Conservation (phyloP, 2,329 filamentous ascomycete species). For the Pseudovirgaria hyperparasitica region DNA sequence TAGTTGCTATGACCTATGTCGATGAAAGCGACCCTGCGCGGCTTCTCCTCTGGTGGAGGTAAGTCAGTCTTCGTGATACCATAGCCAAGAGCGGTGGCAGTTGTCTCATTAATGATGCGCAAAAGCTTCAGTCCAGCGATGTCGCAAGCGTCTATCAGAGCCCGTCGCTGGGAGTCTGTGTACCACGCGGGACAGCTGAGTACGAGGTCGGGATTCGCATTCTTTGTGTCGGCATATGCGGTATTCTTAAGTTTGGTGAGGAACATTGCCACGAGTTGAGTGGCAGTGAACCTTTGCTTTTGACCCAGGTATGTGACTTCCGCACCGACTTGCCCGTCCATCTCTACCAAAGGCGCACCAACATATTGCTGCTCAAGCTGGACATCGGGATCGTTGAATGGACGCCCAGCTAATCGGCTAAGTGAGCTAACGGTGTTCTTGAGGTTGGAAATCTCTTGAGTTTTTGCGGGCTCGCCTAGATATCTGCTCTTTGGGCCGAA, state of each 20-base stretch:
- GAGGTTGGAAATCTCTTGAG: constrained; percentile 96
- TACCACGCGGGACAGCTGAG: constrained; percentile 96
- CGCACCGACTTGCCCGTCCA: constrained; percentile 88
- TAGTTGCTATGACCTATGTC: constrained; percentile 97
- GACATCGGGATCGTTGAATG: constrained; percentile 80
- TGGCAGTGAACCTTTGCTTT: constrained; percentile 91
- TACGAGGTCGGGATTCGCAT: constrained; percentile 85
- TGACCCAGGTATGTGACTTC: constrained; percentile 89
- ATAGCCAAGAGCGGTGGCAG: constrained; percentile 87
- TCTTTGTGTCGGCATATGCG: constrained; percentile 72
- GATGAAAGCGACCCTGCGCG: constrained; percentile 78
- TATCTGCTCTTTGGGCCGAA: constrained; percentile 92
- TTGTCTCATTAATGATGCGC: constrained; percentile 94
- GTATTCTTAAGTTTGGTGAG: constrained; percentile 88
- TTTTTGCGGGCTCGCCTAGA: constrained; percentile 91
- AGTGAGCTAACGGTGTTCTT: constrained; percentile 95
- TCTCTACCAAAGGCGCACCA: constrained; percentile 72
- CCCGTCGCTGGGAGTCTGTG: constrained; percentile 83
- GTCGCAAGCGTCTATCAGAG: constrained; percentile 80
- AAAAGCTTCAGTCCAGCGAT: constrained; percentile 88
- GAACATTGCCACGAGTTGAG: constrained; percentile 90
- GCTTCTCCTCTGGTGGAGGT: constrained; percentile 77
- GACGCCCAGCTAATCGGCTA: constrained; percentile 83
- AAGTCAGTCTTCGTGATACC: constrained; percentile 97
- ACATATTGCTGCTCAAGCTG: constrained; percentile 86